phyloP scores from a whole-genome alignment of 352 stramenopile species.

The Blastocystis sp. region DNA sequence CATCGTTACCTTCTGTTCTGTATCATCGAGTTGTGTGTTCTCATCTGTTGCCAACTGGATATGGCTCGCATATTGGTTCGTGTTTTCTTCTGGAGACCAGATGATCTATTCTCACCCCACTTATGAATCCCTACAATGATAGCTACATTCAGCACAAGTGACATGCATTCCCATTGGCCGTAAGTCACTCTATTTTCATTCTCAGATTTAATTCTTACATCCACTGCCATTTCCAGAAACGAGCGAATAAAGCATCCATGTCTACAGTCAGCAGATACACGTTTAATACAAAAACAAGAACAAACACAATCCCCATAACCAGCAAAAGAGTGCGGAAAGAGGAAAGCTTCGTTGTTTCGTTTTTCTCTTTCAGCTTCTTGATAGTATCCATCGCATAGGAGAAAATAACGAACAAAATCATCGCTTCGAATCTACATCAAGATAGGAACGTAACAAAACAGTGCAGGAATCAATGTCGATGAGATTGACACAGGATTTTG shows the following conservation, averaged over 20 bases:
- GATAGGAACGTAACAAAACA: not conserved
- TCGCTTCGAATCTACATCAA: not conserved
- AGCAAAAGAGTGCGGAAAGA: not conserved
- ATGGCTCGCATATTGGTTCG: not conserved
- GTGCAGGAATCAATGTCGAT: not conserved
- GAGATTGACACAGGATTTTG: not conserved
- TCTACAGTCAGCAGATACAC: not conserved
- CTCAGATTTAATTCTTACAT: not conserved
- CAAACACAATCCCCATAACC: not conserved
- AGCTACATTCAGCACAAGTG: not conserved
- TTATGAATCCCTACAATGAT: not conserved
- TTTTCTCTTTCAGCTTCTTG: not conserved
- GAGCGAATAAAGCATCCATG: not conserved
- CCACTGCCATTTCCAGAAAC: conserved; percentile 15
- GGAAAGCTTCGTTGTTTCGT: not conserved
- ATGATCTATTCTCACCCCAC: not conserved
- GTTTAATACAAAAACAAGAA: not conserved
- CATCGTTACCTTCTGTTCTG: not conserved
- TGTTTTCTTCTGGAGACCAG: not conserved
- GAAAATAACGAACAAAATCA: not conserved
- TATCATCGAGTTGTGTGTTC: not conserved
- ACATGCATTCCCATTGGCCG: not conserved
- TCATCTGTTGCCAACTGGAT: conserved; percentile 32
- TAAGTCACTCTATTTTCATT: not conserved
- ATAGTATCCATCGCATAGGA: not conserved